Evolutionary conservation across 2,329 filamentous ascomycete genomes (phyloP).

Genomic region (Colletotrichum euphorbiae): DNA sequence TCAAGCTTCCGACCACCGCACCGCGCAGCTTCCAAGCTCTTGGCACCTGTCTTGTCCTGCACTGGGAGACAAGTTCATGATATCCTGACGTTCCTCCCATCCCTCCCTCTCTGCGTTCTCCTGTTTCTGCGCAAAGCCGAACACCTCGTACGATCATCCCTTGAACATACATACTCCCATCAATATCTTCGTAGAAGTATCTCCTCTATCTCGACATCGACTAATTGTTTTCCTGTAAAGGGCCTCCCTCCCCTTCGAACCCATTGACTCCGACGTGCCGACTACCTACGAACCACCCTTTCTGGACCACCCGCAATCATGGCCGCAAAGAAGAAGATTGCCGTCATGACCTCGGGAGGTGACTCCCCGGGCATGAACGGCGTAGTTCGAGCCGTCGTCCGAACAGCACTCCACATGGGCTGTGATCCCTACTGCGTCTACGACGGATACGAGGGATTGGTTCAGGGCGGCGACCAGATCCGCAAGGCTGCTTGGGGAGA

Average conservation of each 20-base stretch:
- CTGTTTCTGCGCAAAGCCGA: conserved; percentile 25
- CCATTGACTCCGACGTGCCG: conserved; percentile 25
- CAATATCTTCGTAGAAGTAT: not conserved
- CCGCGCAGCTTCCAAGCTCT: conserved; percentile 34
- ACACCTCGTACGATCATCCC: conserved; percentile 28
- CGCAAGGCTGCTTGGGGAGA: conserved; percentile 90
- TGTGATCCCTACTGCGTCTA: conserved; percentile 86
- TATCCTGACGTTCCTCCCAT: conserved; percentile 12
- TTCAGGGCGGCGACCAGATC: conserved; percentile 90
- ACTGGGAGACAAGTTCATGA: conserved; percentile 31
- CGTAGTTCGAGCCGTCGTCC: conserved; percentile 88
- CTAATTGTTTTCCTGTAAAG: conserved; percentile 20
- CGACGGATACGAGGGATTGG: conserved; percentile 96
- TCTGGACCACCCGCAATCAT: conserved; percentile 47
- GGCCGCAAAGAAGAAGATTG: conserved; percentile 74
- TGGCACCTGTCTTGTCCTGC: conserved; percentile 18
- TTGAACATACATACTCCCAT: conserved; percentile 24
- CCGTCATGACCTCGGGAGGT: conserved; percentile 93
- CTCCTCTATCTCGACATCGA: conserved; percentile 6
- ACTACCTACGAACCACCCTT: conserved; percentile 10
- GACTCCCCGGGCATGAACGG: conserved; percentile 97
- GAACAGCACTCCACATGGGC: conserved; percentile 87
- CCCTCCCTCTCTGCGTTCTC: conserved; percentile 19
- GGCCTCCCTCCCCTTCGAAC: conserved; percentile 2
- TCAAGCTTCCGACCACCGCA: conserved; percentile 31